These are phyloP conservation scores for Eudorina sp. DNA, from an alignment of 139 green algal genomes.

Conservation along the genomic window DNA sequence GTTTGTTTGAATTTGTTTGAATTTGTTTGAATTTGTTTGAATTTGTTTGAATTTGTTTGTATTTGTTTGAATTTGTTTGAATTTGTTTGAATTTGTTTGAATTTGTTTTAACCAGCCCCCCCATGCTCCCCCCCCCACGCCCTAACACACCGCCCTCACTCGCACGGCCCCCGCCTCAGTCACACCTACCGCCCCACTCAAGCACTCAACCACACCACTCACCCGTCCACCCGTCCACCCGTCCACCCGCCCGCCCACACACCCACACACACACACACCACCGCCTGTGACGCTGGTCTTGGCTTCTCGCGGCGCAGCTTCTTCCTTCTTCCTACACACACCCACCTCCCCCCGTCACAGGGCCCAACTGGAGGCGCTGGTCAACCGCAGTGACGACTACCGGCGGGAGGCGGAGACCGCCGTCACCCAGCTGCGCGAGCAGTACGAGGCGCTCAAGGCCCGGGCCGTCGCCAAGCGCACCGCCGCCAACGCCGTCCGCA, in stretches of 20 bases:
- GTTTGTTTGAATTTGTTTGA: neutral
- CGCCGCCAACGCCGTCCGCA: neutral
- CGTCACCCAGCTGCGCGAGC: constrained; percentile 28
- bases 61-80: no score
- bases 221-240: neutral
- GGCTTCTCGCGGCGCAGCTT: neutral
- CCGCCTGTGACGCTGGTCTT: neutral
- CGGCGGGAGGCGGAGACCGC: constrained; percentile 28
- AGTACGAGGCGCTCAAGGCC: constrained; percentile 44
- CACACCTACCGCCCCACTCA: no score
- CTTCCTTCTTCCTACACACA: neutral
- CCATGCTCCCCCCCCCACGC: no score
- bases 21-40: no score
- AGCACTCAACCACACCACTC: no score
- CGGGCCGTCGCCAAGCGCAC: constrained; percentile 11
- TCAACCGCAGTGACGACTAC: constrained; percentile 35
- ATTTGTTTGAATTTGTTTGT: no score
- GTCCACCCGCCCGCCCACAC: neutral
- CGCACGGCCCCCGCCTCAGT: no score
- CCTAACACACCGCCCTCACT: no score
- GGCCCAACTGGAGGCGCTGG: constrained; percentile 26
- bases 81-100: no score
- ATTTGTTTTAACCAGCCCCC: no score
- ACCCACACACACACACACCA: neutral
- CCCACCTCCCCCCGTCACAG: neutral